Percentiles rank a stretch among this genome's conserved stretches.
phyloP scores from a whole-genome alignment of 169 alveolate genomes.

The Cryptosporidium ryanae region DNA sequence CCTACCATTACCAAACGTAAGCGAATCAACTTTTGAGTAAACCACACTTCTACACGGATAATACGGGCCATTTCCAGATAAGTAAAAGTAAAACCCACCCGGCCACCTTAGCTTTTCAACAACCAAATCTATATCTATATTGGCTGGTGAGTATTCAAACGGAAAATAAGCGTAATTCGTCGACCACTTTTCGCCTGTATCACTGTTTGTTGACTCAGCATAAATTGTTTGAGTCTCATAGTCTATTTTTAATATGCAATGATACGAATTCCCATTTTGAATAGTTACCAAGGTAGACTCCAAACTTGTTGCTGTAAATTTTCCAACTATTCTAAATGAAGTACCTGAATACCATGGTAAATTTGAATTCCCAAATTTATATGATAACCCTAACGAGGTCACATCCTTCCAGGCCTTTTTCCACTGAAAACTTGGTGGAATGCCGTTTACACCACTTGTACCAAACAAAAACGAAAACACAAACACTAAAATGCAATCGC shows the following conservation, averaged over 20 bases:
- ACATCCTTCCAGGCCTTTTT: constrained; percentile 62
- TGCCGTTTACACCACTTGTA: too few species aligned
- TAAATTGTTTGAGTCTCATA: constrained; percentile 34
- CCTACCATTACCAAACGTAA: constrained; percentile 26
- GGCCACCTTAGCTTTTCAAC: constrained; percentile 71
- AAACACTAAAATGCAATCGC: too few species aligned
- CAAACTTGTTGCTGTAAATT: constrained; percentile 11
- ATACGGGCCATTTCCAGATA: constrained; percentile 64
- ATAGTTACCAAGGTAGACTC: constrained; percentile 61
- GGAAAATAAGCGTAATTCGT: constrained; percentile 50
- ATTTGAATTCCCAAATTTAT: constrained; percentile 11
- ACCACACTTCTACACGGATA: constrained; percentile 34
- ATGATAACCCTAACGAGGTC: constrained; percentile 19
- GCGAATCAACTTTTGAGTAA: constrained; percentile 8
- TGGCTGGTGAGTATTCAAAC: constrained; percentile 31
- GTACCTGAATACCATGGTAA: constrained; percentile 68
- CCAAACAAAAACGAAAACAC: too few species aligned
- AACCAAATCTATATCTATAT: constrained; percentile 32
- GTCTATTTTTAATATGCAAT: constrained; percentile 37
- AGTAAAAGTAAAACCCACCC: constrained; percentile 68
- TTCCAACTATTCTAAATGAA: constrained; percentile 65
- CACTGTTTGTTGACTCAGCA: constrained; percentile 30
- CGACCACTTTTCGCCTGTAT: constrained; percentile 14
- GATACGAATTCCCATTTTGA: constrained; percentile 41
- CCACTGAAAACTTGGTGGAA: constrained; percentile 72